Conservation (phyloP, 2,329 filamentous ascomycete species). For the Phyllosticta citribraziliensis region DNA sequence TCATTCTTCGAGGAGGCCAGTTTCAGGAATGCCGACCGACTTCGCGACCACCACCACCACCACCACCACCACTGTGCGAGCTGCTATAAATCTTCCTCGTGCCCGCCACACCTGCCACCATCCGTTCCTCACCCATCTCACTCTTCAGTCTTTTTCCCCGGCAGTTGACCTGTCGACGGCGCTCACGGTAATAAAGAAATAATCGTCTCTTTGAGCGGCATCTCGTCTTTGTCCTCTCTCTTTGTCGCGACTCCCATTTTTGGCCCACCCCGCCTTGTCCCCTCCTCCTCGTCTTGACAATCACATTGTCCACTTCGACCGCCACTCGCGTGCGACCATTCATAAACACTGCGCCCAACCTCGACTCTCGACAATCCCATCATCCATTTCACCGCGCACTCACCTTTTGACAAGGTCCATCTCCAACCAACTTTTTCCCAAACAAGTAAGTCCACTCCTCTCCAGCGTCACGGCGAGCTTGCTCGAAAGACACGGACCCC, state of each 20-base stretch:
- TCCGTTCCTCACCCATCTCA: not conserved
- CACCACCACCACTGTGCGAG: not conserved
- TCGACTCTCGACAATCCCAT: not conserved
- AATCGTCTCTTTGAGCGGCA: not conserved
- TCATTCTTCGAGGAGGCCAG: not conserved
- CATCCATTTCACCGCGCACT: not conserved
- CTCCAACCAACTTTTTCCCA: not conserved
- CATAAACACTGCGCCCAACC: not conserved
- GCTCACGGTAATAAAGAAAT: not conserved
- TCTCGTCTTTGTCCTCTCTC: not conserved
- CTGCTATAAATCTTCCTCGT: not conserved
- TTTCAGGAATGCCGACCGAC: not conserved
- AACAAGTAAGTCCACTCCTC: not conserved
- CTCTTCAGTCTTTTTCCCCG: not conserved
- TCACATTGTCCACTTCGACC: not conserved
- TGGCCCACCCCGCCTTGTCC: not conserved
- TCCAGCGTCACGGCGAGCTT: not conserved
- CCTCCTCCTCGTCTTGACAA: not conserved
- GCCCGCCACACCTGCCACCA: not conserved
- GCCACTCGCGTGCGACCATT: not conserved
- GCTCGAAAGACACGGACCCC: not conserved
- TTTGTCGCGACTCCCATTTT: not conserved
- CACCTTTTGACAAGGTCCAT: not conserved
- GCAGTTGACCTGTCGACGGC: not conserved
- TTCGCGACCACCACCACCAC: not conserved